Conservation (phyloP, 2,329 filamentous ascomycete species). For the Aspergillus novoparasiticus region DNA sequence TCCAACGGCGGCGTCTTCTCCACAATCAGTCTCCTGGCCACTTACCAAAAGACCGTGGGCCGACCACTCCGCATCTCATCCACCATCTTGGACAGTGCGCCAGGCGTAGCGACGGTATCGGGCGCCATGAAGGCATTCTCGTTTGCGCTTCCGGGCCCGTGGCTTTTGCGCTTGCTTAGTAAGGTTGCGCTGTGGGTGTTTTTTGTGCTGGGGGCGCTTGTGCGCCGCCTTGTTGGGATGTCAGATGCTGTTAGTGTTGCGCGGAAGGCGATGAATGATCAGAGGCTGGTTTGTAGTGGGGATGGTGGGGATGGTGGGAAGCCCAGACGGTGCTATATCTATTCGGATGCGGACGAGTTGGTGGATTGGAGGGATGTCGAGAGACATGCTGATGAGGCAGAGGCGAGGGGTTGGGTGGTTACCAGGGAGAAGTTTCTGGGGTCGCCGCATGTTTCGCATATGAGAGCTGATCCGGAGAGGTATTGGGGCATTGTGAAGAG, state of each 20-base stretch:
- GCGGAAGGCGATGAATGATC: constrained; percentile 36
- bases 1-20: constrained; percentile 53
- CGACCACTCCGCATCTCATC: constrained; percentile 41
- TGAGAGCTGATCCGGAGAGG: constrained; percentile 39
- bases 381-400: constrained; percentile 37
- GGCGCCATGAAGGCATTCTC: constrained; percentile 37
- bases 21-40: constrained; percentile 39
- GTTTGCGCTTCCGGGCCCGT: constrained; percentile 36
- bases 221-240: constrained; percentile 20
- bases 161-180: constrained; percentile 22
- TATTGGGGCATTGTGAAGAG: constrained; percentile 42
- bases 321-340: constrained; percentile 40
- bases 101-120: constrained; percentile 38
- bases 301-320: constrained; percentile 10
- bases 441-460: constrained; percentile 44
- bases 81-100: constrained; percentile 50
- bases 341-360: constrained; percentile 43
- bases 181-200: constrained; percentile 7
- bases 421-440: constrained; percentile 39
- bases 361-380: constrained; percentile 41
- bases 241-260: constrained; percentile 31
- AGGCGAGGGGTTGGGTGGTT: constrained; percentile 35
- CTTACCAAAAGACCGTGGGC: constrained; percentile 39
- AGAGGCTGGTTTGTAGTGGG: constrained; percentile 19
- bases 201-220: constrained; percentile 24